phyloP scores from a whole-genome alignment of 2,329 filamentous ascomycete genomes.

The Botrytis elliptica region DNA sequence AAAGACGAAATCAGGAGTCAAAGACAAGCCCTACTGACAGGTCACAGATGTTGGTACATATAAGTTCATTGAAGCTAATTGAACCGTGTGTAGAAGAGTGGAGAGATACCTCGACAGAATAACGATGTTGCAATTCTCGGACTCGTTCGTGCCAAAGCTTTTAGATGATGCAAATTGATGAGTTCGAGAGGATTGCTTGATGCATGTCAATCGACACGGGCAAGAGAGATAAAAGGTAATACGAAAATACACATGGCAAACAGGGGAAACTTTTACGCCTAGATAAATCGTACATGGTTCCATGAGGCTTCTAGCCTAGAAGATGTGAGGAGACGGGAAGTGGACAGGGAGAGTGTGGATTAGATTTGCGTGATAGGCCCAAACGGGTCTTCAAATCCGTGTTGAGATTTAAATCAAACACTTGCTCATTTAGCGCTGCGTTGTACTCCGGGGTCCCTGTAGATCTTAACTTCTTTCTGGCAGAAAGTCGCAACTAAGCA shows the following conservation, averaged over 20 bases:
- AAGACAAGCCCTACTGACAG: not conserved
- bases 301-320: constrained; percentile 8
- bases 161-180: not conserved
- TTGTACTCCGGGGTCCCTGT: not conserved
- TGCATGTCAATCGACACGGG: not conserved
- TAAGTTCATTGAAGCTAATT: constrained; percentile 4
- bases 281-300: constrained; percentile 9
- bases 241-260: constrained; percentile 11
- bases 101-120: constrained; percentile 5
- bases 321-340: not conserved
- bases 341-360: not conserved
- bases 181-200: not conserved
- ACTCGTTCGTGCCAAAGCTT: not conserved
- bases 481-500: not conserved
- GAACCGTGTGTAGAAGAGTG: not conserved
- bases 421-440: not conserved
- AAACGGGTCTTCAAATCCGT: not conserved
- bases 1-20: not conserved
- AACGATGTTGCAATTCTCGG: not conserved
- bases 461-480: not conserved
- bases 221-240: not conserved
- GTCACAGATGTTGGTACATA: not conserved
- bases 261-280: not conserved
- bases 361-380: not conserved
- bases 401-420: constrained; percentile 6